A percentile compares a stretch with the other conserved stretches of the same genome.
Conservation (phyloP, 495 filamentous ascomycete species). For the Podospora bellae-mahoneyi region DNA sequence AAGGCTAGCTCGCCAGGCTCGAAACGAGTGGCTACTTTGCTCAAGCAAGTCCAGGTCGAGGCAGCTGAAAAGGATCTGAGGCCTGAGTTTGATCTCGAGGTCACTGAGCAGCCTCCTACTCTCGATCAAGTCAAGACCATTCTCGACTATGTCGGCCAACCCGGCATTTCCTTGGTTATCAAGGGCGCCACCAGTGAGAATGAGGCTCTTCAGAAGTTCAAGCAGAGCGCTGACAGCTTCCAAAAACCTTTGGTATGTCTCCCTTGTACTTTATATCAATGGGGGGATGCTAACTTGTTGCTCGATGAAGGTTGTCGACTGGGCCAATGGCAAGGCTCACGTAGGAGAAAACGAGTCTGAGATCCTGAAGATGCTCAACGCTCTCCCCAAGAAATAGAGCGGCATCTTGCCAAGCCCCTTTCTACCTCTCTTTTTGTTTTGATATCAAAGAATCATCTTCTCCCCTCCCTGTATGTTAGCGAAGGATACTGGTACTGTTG, state of each 20-base stretch:
- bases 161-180: conserved; percentile 58
- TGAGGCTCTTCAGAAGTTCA: conserved; percentile 76
- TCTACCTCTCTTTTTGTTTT: background rate
- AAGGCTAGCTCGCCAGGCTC: conserved; percentile 64
- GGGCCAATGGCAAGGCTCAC: conserved; percentile 82
- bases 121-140: conserved; percentile 81
- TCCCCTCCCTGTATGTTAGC: conserved; percentile 6
- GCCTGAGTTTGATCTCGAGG: conserved; percentile 76
- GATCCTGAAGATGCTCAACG: conserved; percentile 72
- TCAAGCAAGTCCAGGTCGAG: conserved; percentile 69
- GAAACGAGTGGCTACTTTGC: conserved; percentile 60
- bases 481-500: background rate
- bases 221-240: conserved; percentile 57
- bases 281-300: conserved; percentile 14
- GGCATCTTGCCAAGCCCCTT: background rate
- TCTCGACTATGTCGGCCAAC: conserved; percentile 70
- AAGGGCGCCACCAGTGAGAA: conserved; percentile 64
- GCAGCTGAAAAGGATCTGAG: conserved; percentile 54
- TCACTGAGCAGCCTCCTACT: conserved; percentile 79
- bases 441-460: conserved; percentile 8
- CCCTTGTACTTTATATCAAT: background rate
- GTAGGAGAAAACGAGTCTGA: conserved; percentile 75
- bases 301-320: conserved; percentile 71
- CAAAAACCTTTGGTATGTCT: conserved; percentile 64
- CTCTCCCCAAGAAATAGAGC: conserved; percentile 46